A percentile compares a stretch with the other conserved stretches of the same genome.
Evolutionary conservation across 345 rosid genomes (phyloP).

Genomic region (Chamaenerion angustifolium): DNA sequence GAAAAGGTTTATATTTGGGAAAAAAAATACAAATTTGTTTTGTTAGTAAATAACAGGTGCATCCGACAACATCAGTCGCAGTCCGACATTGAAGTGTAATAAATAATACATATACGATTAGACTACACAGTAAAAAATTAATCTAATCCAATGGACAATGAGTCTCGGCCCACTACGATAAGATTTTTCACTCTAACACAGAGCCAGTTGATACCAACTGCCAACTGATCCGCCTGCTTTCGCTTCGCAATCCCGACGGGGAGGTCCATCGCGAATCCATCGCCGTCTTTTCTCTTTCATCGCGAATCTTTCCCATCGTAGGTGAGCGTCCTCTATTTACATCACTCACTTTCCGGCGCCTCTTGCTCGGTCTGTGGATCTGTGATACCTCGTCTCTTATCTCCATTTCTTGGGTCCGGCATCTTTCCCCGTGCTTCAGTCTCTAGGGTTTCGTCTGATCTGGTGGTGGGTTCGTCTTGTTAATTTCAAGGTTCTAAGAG

Average conservation of each 20-base stretch:
- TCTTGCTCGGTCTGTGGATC: slow-evolving; percentile 1
- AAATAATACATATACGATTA: too few relatives aligned
- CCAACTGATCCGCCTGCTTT: background rate
- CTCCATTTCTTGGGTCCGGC: background rate
- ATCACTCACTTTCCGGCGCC: background rate
- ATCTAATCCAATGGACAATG: too few relatives aligned
- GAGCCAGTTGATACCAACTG: background rate
- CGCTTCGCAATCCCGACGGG: background rate
- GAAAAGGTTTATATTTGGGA: too few relatives aligned
- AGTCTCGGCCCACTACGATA: too few relatives aligned
- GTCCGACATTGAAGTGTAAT: too few relatives aligned
- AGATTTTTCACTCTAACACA: too few relatives aligned
- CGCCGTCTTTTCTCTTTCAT: slow-evolving; percentile 2
- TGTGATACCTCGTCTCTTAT: background rate
- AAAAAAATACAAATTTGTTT: too few relatives aligned
- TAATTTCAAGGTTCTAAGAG: background rate
- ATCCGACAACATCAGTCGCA: too few relatives aligned
- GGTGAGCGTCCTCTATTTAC: slow-evolving; percentile 17
- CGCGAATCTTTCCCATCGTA: slow-evolving; percentile 2
- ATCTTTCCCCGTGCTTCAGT: background rate
- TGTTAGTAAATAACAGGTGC: too few relatives aligned
- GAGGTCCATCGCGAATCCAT: background rate
- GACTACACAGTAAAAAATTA: too few relatives aligned
- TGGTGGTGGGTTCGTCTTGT: background rate
- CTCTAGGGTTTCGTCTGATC: slow-evolving; percentile 4